Base-by-base conservation (phyloP, 1,139 yeast species). In the Suhomyces bokatorum region DNA sequence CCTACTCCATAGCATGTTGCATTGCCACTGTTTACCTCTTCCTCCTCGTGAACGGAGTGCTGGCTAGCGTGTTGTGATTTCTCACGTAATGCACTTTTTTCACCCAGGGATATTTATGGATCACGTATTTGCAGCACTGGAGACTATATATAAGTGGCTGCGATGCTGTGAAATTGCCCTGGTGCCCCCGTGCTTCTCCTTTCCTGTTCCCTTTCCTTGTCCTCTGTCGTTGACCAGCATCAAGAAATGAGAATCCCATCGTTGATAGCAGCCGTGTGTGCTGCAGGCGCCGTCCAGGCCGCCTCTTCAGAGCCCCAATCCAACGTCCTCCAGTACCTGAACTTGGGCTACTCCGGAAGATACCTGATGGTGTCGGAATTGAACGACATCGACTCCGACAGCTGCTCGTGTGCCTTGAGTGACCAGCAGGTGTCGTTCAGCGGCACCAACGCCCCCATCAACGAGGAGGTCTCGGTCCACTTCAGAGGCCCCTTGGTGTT, bases 401-500 rank as follows among this genome's bases (percentile, higher is more conserved):
- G 77, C 54, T 68, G 79, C 52, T 65, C 86, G 1, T 85, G 97
- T 69, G 53, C 72, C 35, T 82, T 95, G 64, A 62, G 81, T 14
- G 76, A 78, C 43, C 58, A 68, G 16, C 57, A 79, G 13, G 68
- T 69, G 15, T 52, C 78, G 9, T 87, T 89, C 69, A 77, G 86
- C 13, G 98, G 98, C 40, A 50, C 81, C 24, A 72, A 88, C 60
- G 72, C 96, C 39, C 98, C 98, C 29, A 71, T 91, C 49, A 82
- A 89, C 67, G 96, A 89, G 69, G 97, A 89, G 64, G 72, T 91
- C 42, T 84, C 96, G 14, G 87, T 93, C 46, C 98, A 91, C 67
- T 88, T 91, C 75, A 83, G 98, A 69, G 99, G 98, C 46, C 99
- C 98, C 29, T 66, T 93, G 54, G 75, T 79, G 48, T 78, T 91